Conservation (phyloP, 305 asterid genomes). For the Fraxinus angustifolia region DNA sequence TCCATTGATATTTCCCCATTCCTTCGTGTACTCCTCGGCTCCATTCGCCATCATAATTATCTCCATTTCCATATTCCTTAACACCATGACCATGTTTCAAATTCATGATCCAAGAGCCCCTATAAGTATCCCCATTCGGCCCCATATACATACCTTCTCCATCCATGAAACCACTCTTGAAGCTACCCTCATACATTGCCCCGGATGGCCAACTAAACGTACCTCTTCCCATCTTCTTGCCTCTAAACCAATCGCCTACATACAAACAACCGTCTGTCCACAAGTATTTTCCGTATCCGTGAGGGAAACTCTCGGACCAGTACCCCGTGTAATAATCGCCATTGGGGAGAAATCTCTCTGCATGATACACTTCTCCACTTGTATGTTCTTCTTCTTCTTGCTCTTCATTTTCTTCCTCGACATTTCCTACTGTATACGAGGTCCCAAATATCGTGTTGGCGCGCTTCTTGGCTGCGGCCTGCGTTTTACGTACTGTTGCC, state of each 20-base stretch:
- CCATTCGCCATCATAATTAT: conserved; percentile 68
- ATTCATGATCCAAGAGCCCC: conserved; percentile 69
- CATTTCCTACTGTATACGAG: conserved; percentile 40
- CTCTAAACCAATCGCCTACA: conserved; percentile 64
- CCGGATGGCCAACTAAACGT: conserved; percentile 70
- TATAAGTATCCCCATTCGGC: conserved; percentile 48
- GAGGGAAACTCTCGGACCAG: conserved; percentile 77
- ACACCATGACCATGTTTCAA: conserved; percentile 55
- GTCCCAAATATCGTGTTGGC: conserved; percentile 84
- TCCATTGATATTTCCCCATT: conserved; percentile 66
- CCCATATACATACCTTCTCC: conserved; percentile 67
- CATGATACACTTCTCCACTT: conserved; percentile 67
- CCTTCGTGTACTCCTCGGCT: conserved; percentile 58
- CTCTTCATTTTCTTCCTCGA: conserved; percentile 31
- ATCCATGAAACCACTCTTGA: conserved; percentile 82
- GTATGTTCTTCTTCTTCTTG: conserved; percentile 44
- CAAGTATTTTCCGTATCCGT: conserved; percentile 73
- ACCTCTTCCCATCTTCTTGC: conserved; percentile 62
- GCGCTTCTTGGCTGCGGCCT: conserved; percentile 91
- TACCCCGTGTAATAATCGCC: conserved; percentile 91
- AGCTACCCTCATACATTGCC: conserved; percentile 65
- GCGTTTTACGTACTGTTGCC: conserved; percentile 86
- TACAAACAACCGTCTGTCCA: conserved; percentile 92
- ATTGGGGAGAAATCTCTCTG: conserved; percentile 74
- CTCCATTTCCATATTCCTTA: conserved; percentile 55